Evolutionary conservation across 768 basidiomycete species (phyloP).

Genomic region (Hydnomerulius pinastri): DNA sequence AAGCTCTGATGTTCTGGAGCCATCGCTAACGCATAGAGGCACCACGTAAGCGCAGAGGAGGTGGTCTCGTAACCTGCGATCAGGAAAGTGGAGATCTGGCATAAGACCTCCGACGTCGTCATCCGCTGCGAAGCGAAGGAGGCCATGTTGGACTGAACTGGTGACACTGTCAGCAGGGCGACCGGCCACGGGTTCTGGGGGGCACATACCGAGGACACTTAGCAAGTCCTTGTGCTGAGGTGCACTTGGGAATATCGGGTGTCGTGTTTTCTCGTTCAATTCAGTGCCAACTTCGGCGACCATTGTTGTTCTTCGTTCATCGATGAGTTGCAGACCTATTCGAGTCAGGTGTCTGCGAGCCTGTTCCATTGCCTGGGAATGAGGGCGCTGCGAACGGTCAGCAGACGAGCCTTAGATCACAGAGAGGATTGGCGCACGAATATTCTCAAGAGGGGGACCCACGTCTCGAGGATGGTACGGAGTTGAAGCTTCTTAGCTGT

Average conservation of each 20-base stretch:
- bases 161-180: not conserved
- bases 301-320: conserved; percentile 46
- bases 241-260: conserved; percentile 14
- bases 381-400: conserved; percentile 40
- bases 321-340: conserved; percentile 55
- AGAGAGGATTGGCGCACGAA: conserved; percentile 40
- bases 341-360: conserved; percentile 50
- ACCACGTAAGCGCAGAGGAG: conserved; percentile 60
- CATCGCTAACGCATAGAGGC: conserved; percentile 55
- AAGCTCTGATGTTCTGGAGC: conserved; percentile 45
- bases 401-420: not conserved
- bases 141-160: conserved; percentile 62
- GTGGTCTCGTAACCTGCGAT: conserved; percentile 68
- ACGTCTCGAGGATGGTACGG: conserved; percentile 53
- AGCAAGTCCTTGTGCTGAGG: conserved; percentile 50
- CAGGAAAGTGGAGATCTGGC: conserved; percentile 66
- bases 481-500: conserved; percentile 54
- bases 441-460: conserved; percentile 56
- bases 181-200: conserved; percentile 2
- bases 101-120: conserved; percentile 56
- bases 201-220: conserved; percentile 50
- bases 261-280: conserved; percentile 15
- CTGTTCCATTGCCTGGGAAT: conserved; percentile 43
- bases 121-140: conserved; percentile 48
- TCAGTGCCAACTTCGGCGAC: conserved; percentile 25